Percentiles rank a stretch among this genome's conserved stretches.
phyloP scores from a whole-genome alignment of 345 rosid species.

The Hypericum androsaemum region DNA sequence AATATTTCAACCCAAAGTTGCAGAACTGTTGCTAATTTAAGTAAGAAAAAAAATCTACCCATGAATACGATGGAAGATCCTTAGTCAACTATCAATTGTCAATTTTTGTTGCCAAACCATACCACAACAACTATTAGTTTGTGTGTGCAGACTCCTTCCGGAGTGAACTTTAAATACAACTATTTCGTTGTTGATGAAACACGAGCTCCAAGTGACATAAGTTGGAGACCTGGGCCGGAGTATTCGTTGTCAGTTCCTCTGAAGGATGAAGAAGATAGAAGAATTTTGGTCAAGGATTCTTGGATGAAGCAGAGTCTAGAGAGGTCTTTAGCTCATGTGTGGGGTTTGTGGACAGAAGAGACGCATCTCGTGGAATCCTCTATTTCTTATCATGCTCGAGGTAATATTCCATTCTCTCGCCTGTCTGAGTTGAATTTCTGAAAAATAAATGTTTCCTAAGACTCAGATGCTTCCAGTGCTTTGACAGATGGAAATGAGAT shows the following conservation, averaged over 20 bases:
- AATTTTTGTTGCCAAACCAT: too few species aligned
- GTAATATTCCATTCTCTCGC: conserved; percentile 40
- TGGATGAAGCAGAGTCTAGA: conserved; percentile 44
- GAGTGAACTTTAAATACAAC: conserved; percentile 75
- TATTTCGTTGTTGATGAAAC: conserved; percentile 49
- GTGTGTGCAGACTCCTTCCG: conserved; percentile 51
- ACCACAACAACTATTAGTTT: background rate
- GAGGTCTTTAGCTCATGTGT: conserved; percentile 30
- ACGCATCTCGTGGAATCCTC: conserved; percentile 22
- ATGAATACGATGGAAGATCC: too few species aligned
- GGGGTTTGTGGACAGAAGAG: conserved; percentile 86
- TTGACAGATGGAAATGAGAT: conserved; percentile 68
- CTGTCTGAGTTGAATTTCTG: conserved; percentile 15
- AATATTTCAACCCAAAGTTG: too few species aligned
- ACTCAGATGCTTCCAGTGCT: conserved; percentile 91
- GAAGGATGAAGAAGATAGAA: conserved; percentile 27
- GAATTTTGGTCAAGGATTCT: conserved; percentile 64
- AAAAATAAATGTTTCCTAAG: conserved; percentile 49
- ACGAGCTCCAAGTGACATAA: conserved; percentile 37
- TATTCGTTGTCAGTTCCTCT: conserved; percentile 61
- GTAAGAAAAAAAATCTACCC: too few species aligned
- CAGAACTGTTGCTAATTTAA: too few species aligned
- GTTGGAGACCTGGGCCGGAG: conserved; percentile 84
- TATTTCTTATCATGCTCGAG: conserved; percentile 31
- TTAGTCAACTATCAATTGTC: too few species aligned